A percentile compares a stretch with the other conserved stretches of the same genome.
Conservation (phyloP, 2,329 filamentous ascomycete species). For the Chalaropsis ovoidea region DNA sequence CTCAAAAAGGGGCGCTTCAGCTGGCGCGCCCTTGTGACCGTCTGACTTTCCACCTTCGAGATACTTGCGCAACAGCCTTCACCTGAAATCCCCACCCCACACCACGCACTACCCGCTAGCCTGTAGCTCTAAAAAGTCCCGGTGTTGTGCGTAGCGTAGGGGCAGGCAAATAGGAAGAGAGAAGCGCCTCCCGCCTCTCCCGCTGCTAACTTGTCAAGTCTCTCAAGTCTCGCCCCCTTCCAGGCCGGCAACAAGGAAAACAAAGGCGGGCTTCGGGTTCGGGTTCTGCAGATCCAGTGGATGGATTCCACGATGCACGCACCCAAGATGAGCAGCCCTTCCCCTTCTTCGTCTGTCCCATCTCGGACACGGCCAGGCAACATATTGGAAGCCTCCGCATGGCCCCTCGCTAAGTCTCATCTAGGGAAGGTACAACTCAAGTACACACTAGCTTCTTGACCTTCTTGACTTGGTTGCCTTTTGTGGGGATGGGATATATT, state of each 20-base stretch:
- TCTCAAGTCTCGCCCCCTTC: neutral
- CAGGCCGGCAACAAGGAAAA: neutral
- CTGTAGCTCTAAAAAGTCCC: neutral
- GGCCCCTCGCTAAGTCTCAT: neutral
- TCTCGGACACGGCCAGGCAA: neutral
- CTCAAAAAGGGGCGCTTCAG: neutral
- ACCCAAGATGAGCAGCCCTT: too few species aligned
- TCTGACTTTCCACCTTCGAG: neutral
- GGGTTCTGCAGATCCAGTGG: neutral
- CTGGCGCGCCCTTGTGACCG: too few species aligned
- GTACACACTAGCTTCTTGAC: neutral
- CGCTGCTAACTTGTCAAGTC: neutral
- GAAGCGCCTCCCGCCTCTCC: neutral
- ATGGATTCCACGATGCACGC: neutral
- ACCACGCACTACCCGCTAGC: neutral
- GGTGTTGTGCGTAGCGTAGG: neutral
- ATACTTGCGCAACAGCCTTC: neutral
- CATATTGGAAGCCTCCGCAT: neutral
- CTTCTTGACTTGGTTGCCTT: neutral
- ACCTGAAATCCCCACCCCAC: neutral
- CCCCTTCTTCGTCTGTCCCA: neutral
- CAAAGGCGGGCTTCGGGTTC: neutral
- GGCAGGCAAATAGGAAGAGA: neutral
- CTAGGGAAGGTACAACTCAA: neutral
- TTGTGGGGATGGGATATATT: neutral